Evolutionary conservation across 2,329 filamentous ascomycete species (phyloP).

Genomic region (Colletotrichum sp.): DNA sequence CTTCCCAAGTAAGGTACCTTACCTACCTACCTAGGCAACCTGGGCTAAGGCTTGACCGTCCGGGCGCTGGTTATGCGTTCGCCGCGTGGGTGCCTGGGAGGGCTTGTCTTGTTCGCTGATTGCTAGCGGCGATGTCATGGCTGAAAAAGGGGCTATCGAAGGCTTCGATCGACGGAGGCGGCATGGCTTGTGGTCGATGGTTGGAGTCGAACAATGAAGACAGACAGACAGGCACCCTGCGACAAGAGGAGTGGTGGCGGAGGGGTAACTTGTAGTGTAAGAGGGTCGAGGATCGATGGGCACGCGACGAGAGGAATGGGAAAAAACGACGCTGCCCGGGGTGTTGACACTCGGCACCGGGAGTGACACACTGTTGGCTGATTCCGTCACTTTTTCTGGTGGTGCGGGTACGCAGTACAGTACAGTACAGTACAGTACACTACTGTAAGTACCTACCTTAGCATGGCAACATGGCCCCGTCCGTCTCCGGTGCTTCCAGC

Average conservation of each 20-base stretch:
- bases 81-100: not conserved
- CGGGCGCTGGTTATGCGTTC: constrained; percentile 9
- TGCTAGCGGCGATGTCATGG: not conserved
- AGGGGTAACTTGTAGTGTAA: not conserved
- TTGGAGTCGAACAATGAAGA: not conserved
- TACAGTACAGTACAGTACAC: no score
- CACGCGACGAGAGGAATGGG: not conserved
- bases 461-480: not conserved
- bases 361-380: not conserved
- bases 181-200: not conserved
- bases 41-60: constrained; percentile 15
- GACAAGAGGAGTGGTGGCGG: not conserved
- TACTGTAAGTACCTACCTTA: no score
- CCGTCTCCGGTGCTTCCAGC: not conserved
- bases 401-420: no score
- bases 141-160: not conserved
- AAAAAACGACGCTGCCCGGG: not conserved
- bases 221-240: not conserved
- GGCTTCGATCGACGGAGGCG: not conserved
- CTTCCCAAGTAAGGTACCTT: not conserved
- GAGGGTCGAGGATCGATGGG: not conserved
- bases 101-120: not conserved
- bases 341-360: not conserved
- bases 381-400: not conserved
- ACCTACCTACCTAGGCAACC: not conserved